Conservation (phyloP, 306 rosid species). For the Herpetospermum pedunculosum region DNA sequence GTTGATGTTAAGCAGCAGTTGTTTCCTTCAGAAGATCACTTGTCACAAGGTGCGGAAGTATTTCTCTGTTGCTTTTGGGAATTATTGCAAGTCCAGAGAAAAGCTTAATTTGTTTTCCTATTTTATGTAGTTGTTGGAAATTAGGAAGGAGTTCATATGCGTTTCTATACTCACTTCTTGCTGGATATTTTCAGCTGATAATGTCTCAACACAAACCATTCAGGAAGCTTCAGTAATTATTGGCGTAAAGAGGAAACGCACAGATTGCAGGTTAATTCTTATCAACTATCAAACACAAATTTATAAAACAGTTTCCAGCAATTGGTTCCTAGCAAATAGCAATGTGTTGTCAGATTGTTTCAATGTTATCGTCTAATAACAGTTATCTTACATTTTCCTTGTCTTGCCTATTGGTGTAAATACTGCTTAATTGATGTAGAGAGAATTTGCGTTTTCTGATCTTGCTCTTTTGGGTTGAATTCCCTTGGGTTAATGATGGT, state of each 20-base stretch:
- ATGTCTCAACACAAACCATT: slow-evolving; percentile 25
- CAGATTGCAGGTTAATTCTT: slow-evolving; percentile 45
- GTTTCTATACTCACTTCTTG: slow-evolving; percentile 6
- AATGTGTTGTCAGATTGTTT: neutral
- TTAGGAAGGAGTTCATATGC: neutral
- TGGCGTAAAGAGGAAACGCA: slow-evolving; percentile 61
- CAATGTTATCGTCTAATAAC: neutral
- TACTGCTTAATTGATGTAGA: too few species aligned
- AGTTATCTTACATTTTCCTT: neutral
- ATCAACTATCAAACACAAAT: slow-evolving; percentile 11
- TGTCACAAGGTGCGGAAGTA: slow-evolving; percentile 30
- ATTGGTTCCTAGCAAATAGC: slow-evolving; percentile 5
- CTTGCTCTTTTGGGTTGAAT: too few species aligned
- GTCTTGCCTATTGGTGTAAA: neutral
- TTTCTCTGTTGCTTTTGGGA: slow-evolving; percentile 12
- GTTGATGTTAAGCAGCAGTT: slow-evolving; percentile 24
- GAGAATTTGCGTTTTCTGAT: too few species aligned
- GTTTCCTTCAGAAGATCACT: slow-evolving; percentile 22
- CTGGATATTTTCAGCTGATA: slow-evolving; percentile 47
- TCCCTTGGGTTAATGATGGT: too few species aligned
- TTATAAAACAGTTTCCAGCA: slow-evolving; percentile 9
- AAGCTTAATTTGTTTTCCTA: neutral
- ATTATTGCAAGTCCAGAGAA: slow-evolving; percentile 7
- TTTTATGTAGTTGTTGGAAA: slow-evolving; percentile 9
- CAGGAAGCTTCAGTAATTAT: slow-evolving; percentile 23